These are phyloP conservation scores for Blastomyces gilchristii DNA, from an alignment of 2,329 filamentous ascomycete species.

Conservation along the genomic window DNA sequence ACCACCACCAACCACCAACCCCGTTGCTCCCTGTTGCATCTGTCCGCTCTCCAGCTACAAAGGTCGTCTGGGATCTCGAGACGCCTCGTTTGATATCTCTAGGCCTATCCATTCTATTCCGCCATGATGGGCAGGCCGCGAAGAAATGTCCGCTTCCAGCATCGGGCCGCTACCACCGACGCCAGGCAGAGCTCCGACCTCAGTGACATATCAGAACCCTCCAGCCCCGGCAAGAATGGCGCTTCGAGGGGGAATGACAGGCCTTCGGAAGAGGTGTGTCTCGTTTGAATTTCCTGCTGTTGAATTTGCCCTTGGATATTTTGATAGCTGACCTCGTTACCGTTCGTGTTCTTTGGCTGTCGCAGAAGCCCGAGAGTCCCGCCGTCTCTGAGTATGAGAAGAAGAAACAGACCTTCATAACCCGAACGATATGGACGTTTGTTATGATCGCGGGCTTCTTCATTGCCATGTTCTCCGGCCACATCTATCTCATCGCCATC, in stretches of 20 bases:
- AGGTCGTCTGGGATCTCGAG: slow-evolving; percentile 2
- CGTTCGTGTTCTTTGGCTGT: neutral
- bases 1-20: neutral
- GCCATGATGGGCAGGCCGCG: slow-evolving; percentile 44
- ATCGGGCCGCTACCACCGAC: slow-evolving; percentile 36
- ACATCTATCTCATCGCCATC: slow-evolving; percentile 92
- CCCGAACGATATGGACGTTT: slow-evolving; percentile 92
- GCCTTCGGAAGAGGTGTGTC: slow-evolving; percentile 21
- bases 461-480: slow-evolving; percentile 80
- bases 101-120: slow-evolving; percentile 3
- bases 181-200: slow-evolving; percentile 44
- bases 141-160: slow-evolving; percentile 52
- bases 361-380: slow-evolving; percentile 5
- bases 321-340: neutral
- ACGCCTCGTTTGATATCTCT: slow-evolving; percentile 1
- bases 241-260: slow-evolving; percentile 26
- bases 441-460: slow-evolving; percentile 97
- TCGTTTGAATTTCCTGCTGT: neutral
- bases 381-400: slow-evolving; percentile 73
- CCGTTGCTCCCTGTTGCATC: neutral
- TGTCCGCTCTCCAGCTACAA: neutral
- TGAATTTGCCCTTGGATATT: neutral
- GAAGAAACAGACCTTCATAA: slow-evolving; percentile 97
- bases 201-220: slow-evolving; percentile 43
- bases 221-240: slow-evolving; percentile 42